These are phyloP conservation scores for Knufia fluminis DNA, from an alignment of 2,329 filamentous ascomycete species.

Conservation along the genomic window DNA sequence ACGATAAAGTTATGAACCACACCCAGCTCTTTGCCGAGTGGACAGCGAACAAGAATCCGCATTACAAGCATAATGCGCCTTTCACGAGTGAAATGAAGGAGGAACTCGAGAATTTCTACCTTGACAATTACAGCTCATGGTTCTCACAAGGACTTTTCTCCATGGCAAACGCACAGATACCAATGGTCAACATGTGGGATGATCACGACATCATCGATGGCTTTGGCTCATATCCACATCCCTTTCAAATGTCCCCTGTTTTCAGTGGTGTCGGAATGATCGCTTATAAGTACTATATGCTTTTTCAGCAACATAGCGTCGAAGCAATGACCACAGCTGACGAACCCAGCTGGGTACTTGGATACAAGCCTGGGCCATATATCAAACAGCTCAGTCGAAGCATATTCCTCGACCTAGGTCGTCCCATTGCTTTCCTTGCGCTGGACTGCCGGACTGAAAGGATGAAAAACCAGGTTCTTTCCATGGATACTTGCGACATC, in stretches of 20 bases:
- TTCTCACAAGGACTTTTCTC: constrained; percentile 92
- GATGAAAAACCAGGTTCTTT: constrained; percentile 70
- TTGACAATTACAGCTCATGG: constrained; percentile 85
- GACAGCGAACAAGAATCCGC: constrained; percentile 69
- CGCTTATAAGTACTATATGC: constrained; percentile 97
- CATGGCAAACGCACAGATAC: constrained; percentile 88
- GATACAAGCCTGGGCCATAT: constrained; percentile 72
- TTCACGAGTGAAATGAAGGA: constrained; percentile 77
- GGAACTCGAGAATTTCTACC: constrained; percentile 79
- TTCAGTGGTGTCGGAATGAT: constrained; percentile 83
- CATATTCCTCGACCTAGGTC: constrained; percentile 74
- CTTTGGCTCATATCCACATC: constrained; percentile 83
- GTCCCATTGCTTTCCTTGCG: constrained; percentile 70
- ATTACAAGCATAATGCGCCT: constrained; percentile 67
- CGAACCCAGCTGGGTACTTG: constrained; percentile 88
- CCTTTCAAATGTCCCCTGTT: constrained; percentile 83
- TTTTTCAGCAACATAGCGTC: constrained; percentile 94
- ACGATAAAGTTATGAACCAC: constrained; percentile 70
- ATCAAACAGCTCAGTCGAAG: constrained; percentile 79
- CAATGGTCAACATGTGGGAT: constrained; percentile 97
- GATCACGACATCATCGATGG: constrained; percentile 90
- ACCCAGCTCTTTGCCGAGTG: constrained; percentile 72
- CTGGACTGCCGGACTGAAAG: constrained; percentile 88
- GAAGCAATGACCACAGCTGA: constrained; percentile 67
- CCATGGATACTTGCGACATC: constrained; percentile 71